phyloP scores from a whole-genome alignment of 345 rosid genomes.

The Euphorbia peplus region DNA sequence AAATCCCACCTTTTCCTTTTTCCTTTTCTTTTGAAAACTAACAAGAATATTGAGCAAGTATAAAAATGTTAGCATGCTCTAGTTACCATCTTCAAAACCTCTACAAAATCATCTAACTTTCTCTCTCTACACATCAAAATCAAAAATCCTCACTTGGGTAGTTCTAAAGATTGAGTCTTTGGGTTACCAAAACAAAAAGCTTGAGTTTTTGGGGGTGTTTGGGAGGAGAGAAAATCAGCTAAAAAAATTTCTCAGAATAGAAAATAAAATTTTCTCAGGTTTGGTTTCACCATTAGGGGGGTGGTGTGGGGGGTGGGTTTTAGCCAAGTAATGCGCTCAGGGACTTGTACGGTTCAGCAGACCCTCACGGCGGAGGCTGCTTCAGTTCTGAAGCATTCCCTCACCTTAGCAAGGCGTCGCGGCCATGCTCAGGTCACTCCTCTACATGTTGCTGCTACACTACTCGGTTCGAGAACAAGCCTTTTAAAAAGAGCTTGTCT shows the following conservation, averaged over 20 bases:
- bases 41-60: conserved; percentile 26
- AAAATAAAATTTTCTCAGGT: conserved; percentile 8
- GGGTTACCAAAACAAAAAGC: too few species aligned
- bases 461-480: conserved; percentile 43
- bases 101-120: conserved; percentile 20
- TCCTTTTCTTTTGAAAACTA: neutral
- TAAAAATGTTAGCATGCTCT: conserved; percentile 40
- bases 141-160: neutral
- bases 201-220: conserved; percentile 10
- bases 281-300: conserved; percentile 28
- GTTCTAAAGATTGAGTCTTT: conserved; percentile 6
- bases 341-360: conserved; percentile 88
- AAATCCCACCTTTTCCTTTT: neutral
- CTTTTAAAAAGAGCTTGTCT: conserved; percentile 48
- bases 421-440: conserved; percentile 98
- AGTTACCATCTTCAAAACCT: conserved; percentile 35
- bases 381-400: conserved; percentile 91
- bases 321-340: conserved; percentile 85
- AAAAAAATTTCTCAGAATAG: neutral
- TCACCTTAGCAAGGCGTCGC: conserved; percentile 74
- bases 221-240: conserved; percentile 9
- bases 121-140: conserved; percentile 20
- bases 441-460: conserved; percentile 56
- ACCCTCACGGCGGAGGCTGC: conserved; percentile 98
- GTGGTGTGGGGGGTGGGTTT: conserved; percentile 51